phyloP scores from a whole-genome alignment of 1,284 basidiomycete genomes.

The Sanghuangporus sanghuang region DNA sequence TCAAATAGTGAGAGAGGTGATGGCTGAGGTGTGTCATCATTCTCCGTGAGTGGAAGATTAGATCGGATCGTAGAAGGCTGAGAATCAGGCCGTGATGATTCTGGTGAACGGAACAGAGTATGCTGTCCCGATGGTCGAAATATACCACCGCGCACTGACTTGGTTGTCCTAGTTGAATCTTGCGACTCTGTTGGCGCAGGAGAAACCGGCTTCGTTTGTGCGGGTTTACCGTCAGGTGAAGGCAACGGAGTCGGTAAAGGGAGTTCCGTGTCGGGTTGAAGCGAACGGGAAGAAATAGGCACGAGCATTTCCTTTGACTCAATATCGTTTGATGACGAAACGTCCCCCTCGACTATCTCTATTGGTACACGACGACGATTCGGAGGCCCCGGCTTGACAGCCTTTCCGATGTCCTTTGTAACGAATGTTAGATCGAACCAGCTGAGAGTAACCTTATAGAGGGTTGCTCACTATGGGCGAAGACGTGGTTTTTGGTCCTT shows the following conservation, averaged over 20 bases:
- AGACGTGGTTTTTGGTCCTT: slow-evolving; percentile 1
- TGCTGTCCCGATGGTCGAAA: slow-evolving; percentile 49
- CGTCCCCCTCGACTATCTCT: slow-evolving; percentile 46
- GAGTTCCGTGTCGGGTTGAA: neutral
- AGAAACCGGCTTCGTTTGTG: slow-evolving; percentile 12
- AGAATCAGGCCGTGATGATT: slow-evolving; percentile 19
- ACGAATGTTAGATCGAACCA: neutral
- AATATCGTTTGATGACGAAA: slow-evolving; percentile 16
- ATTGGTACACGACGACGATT: slow-evolving; percentile 65
- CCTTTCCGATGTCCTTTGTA: slow-evolving; percentile 28
- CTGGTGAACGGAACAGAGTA: slow-evolving; percentile 34
- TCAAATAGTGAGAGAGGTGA: slow-evolving; percentile 49
- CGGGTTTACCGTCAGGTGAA: slow-evolving; percentile 22
- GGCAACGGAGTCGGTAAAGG: slow-evolving; percentile 1
- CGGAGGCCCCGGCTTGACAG: slow-evolving; percentile 23
- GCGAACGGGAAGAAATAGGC: slow-evolving; percentile 10
- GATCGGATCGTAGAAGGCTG: slow-evolving; percentile 21
- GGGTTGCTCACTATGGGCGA: slow-evolving; percentile 24
- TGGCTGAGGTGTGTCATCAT: slow-evolving; percentile 15
- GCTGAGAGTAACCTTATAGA: slow-evolving; percentile 12
- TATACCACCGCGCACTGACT: slow-evolving; percentile 52
- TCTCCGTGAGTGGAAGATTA: slow-evolving; percentile 18
- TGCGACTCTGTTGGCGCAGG: slow-evolving; percentile 2
- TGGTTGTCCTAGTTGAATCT: slow-evolving; percentile 22
- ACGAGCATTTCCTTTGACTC: slow-evolving; percentile 14